Evolutionary conservation across 805 yeast genomes (phyloP).

Genomic region (Tetrapisispora iriomotensis): DNA sequence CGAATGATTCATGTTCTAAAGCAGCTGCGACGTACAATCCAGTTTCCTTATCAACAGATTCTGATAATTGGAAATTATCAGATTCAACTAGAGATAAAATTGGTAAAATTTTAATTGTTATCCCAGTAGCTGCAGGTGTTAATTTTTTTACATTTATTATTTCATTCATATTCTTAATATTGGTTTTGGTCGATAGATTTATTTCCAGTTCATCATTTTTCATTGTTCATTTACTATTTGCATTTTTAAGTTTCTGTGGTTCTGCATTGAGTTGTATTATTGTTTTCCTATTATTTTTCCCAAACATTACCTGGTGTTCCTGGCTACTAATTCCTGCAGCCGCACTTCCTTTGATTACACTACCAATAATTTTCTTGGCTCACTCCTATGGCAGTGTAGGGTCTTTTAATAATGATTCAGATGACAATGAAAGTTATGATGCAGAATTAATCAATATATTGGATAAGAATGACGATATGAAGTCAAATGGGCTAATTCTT

Average conservation of each 20-base stretch:
- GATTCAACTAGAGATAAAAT: constrained; percentile 39
- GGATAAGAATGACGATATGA: constrained; percentile 1
- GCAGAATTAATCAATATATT: constrained; percentile 1
- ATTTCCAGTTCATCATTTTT: constrained; percentile 24
- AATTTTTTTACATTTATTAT: constrained; percentile 38
- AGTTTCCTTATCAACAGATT: constrained; percentile 15
- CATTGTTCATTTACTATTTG: constrained; percentile 34
- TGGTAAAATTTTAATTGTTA: constrained; percentile 45
- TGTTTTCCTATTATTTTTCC: constrained; percentile 49
- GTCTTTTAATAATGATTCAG: constrained; percentile 12
- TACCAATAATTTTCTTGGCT: constrained; percentile 41
- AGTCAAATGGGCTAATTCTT: background rate
- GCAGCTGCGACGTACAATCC: constrained; percentile 40
- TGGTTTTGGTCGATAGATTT: constrained; percentile 17
- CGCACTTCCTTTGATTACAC: constrained; percentile 40
- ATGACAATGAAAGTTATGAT: constrained; percentile 9
- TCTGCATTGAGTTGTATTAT: constrained; percentile 48
- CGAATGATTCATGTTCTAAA: constrained; percentile 30
- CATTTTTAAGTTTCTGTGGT: constrained; percentile 42
- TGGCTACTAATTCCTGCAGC: constrained; percentile 67
- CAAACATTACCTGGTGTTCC: constrained; percentile 59
- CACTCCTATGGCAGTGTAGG: constrained; percentile 10
- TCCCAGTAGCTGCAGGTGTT: constrained; percentile 60
- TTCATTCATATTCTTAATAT: constrained; percentile 30
- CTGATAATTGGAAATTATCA: constrained; percentile 35